phyloP scores from a whole-genome alignment of 495 filamentous ascomycete species.

The Xylaria scruposa region DNA sequence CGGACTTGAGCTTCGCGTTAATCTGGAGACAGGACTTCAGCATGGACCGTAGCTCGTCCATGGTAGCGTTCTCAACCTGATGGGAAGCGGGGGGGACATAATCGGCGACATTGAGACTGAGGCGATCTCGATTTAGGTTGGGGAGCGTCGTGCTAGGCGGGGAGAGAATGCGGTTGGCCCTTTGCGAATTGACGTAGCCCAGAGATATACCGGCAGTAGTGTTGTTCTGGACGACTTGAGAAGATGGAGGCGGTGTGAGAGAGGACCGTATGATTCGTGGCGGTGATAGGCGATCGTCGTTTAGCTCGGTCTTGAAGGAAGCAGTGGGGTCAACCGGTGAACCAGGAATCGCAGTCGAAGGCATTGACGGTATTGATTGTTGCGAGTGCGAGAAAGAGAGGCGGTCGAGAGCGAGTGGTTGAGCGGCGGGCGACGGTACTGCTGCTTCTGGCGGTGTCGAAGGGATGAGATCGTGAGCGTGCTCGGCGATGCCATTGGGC shows the following conservation, averaged over 20 bases:
- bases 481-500: conserved; percentile 32
- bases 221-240: conserved; percentile 60
- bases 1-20: conserved; percentile 72
- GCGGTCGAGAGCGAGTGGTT: conserved; percentile 4
- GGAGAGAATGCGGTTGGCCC: conserved; percentile 51
- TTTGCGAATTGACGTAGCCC: conserved; percentile 53
- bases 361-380: conserved; percentile 51
- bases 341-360: conserved; percentile 50
- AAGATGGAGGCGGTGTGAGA: conserved; percentile 78
- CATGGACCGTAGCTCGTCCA: conserved; percentile 64
- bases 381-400: conserved; percentile 42
- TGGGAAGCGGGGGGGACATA: conserved; percentile 65
- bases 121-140: conserved; percentile 55
- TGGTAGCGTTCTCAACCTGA: conserved; percentile 67
- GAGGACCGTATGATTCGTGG: conserved; percentile 54
- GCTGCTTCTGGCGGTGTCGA: conserved; percentile 46
- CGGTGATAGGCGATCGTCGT: conserved; percentile 46
- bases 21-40: conserved; percentile 60
- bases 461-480: conserved; percentile 47
- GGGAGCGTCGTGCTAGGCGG: conserved; percentile 65
- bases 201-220: conserved; percentile 42
- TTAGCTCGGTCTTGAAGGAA: conserved; percentile 49
- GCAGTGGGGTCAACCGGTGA: conserved; percentile 47
- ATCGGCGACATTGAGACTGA: conserved; percentile 53
- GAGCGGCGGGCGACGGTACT: conserved; percentile 21